Evolutionary conservation across 805 yeast species (phyloP), one percentile per base, ranked within the genome.

Genomic region (Barnettozyma sp.): DNA sequence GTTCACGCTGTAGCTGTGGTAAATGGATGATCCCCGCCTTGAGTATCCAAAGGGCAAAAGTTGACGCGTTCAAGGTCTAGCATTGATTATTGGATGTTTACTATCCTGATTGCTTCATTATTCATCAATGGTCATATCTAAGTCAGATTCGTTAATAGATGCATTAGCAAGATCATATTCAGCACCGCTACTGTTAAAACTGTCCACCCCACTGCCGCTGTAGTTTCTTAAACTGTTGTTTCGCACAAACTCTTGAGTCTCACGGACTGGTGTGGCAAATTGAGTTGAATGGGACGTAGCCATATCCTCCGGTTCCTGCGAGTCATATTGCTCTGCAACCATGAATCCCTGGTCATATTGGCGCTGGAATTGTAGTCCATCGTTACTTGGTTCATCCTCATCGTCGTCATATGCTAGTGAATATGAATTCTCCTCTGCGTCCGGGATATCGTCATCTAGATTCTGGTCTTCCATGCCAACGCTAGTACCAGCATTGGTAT

Each of bases 11-110:
- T 58, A 76, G 92, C 39, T 92, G 98, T 58, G 97, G 97, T 3
- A 76, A 75, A 49, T 92, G 98, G 98, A 79, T 90, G 68, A 72
- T 85, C 8, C 98, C 98, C 0, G 94, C 94, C 2, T 70, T 92
- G 41, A 85, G 83, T 55, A 58, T 92, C 37, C 87, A 79, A 56
- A 66, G 78, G 20, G 81, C 87, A 6, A 83, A 84, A 55, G 90
- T 85, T 5, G 97, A 90, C 54, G 74, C 75, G 41, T 33, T 51
- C 13, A 46, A 42, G 28, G 28, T 44, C 14, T 46, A 44, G 23
- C 27, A n/a, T n/a, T n/a, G n/a, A n/a, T n/a, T n/a, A n/a, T n/a
- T n/a, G n/a, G n/a, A n/a, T n/a, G n/a, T n/a, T n/a, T n/a, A n/a
- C n/a, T n/a, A n/a, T n/a, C n/a, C n/a, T n/a, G n/a, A n/a, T n/a